Conservation (phyloP, 371 early-diverging fungal species). For the Vairimorpha necatrix region DNA sequence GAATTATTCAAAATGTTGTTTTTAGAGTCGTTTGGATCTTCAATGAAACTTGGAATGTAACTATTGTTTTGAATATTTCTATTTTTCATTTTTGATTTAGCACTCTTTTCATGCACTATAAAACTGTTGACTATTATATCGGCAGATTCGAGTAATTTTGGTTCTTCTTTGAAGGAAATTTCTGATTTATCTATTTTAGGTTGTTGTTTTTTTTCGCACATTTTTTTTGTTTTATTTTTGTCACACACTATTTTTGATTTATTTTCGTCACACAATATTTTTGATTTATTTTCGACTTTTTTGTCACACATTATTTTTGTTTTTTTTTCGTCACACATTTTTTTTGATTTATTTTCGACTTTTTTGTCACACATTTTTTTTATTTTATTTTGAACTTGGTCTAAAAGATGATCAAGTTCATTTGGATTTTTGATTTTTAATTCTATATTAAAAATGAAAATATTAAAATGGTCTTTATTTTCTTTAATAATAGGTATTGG, state of each 20-base stretch:
- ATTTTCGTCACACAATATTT: too few species aligned
- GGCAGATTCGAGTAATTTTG: too few species aligned
- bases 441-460: not conserved
- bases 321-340: not conserved
- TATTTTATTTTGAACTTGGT: not conserved
- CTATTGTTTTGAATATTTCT: slow-evolving; percentile 4
- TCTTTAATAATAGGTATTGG: not conserved
- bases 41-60: not conserved
- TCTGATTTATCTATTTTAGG: too few species aligned
- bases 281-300: not conserved
- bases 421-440: not conserved
- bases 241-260: too few species aligned
- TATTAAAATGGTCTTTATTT: not conserved
- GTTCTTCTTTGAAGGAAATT: too few species aligned
- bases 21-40: not conserved
- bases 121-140: not conserved
- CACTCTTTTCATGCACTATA: not conserved
- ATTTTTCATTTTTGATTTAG: not conserved
- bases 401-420: not conserved
- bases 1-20: not conserved
- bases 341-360: not conserved
- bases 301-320: not conserved
- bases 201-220: too few species aligned
- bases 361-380: not conserved
- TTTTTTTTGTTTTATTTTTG: not conserved